Evolutionary conservation across 345 rosid genomes (phyloP).

Genomic region (Carallia pectinifolia): DNA sequence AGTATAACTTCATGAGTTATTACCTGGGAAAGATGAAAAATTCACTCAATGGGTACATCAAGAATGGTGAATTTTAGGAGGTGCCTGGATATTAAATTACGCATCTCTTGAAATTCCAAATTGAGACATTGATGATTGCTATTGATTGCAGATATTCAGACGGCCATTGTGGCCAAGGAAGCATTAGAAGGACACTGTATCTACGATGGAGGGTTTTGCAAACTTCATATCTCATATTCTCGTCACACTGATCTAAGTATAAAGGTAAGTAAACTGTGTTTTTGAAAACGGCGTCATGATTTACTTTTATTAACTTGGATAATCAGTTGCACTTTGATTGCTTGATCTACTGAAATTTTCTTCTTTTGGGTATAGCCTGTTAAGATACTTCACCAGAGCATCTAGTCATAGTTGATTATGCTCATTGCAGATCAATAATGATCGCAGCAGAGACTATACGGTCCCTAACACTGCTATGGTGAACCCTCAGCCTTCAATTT

Average conservation of each 20-base stretch:
- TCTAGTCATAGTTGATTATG: conserved; percentile 2
- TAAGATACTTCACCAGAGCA: neutral
- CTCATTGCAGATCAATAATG: conserved; percentile 73
- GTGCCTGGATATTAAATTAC: too few relatives aligned
- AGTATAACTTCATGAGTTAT: too few relatives aligned
- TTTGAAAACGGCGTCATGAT: neutral
- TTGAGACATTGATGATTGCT: conserved; percentile 9
- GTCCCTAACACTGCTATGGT: conserved; percentile 49
- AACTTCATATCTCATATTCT: conserved; percentile 92
- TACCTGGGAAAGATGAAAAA: too few relatives aligned
- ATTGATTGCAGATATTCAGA: conserved; percentile 75
- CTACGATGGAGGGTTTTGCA: conserved; percentile 96
- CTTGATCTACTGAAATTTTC: neutral
- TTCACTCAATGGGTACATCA: too few relatives aligned
- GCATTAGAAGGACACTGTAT: conserved; percentile 99
- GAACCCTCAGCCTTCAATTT: conserved; percentile 52
- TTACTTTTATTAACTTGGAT: neutral
- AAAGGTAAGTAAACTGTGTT: conserved; percentile 44
- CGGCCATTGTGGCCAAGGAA: conserved; percentile 89
- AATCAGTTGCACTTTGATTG: neutral
- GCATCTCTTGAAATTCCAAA: neutral
- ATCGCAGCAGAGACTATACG: conserved; percentile 90
- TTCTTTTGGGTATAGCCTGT: neutral
- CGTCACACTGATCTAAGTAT: conserved; percentile 96
- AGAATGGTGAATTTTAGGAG: too few relatives aligned